Evolutionary conservation across 805 yeast genomes (phyloP).

Genomic region (Candida glaebosa): DNA sequence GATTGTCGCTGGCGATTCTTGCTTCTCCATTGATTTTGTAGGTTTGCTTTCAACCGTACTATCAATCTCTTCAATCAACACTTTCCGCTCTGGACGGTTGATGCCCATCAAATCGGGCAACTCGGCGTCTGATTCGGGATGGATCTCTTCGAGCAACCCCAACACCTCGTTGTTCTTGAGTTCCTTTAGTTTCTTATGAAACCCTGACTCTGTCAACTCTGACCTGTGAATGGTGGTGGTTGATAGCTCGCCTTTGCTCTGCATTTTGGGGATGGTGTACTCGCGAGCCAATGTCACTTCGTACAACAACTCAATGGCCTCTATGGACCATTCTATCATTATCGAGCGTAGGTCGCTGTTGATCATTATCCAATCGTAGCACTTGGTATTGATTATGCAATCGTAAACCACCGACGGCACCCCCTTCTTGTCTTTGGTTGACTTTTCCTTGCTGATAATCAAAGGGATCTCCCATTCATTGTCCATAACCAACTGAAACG

Average conservation of each 20-base stretch:
- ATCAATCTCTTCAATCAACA: conserved; percentile 55
- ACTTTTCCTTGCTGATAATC: conserved; percentile 54
- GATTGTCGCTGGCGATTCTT: not conserved
- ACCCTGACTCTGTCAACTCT: conserved; percentile 38
- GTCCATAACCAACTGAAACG: conserved; percentile 61
- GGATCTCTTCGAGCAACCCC: conserved; percentile 42
- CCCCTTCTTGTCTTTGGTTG: conserved; percentile 71
- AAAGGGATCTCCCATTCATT: conserved; percentile 87
- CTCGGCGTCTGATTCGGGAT: conserved; percentile 14
- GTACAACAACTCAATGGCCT: conserved; percentile 62
- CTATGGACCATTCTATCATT: conserved; percentile 79
- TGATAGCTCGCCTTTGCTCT: conserved; percentile 60
- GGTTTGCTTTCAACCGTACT: conserved; percentile 7
- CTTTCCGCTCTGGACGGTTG: conserved; percentile 22
- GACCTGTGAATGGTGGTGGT: conserved; percentile 40
- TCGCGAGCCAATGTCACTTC: conserved; percentile 57
- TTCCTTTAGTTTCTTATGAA: conserved; percentile 33
- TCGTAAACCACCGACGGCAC: conserved; percentile 63
- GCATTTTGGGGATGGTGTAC: conserved; percentile 66
- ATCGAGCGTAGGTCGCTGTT: conserved; percentile 61
- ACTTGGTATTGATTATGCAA: conserved; percentile 67
- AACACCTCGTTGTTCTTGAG: conserved; percentile 39
- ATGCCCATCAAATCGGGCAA: conserved; percentile 31
- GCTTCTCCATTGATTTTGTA: not conserved
- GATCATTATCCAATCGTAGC: conserved; percentile 58